Evolutionary conservation across 768 basidiomycete genomes (phyloP).

Genomic region (Podaxis pistillaris): DNA sequence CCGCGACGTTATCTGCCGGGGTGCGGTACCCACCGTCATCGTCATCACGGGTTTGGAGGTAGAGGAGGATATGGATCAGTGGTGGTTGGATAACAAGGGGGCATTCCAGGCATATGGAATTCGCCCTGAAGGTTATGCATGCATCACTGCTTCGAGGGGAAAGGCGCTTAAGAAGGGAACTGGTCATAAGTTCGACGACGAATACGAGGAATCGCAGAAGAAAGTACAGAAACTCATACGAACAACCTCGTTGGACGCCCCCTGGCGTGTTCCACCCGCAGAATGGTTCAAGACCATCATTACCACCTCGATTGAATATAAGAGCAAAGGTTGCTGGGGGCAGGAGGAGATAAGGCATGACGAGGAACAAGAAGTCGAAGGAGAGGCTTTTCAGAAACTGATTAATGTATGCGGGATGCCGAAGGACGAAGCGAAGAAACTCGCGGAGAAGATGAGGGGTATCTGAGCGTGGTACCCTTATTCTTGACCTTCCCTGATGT

Average conservation of each 20-base stretch:
- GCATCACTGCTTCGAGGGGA: constrained; percentile 37
- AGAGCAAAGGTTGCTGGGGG: background rate
- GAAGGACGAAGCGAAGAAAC: background rate
- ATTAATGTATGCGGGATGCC: constrained; percentile 4
- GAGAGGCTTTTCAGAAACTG: background rate
- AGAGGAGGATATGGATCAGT: constrained; percentile 26
- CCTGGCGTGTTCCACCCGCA: background rate
- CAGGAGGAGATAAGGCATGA: background rate
- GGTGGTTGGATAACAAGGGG: constrained; percentile 30
- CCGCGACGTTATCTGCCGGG: constrained; percentile 33
- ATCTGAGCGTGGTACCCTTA: background rate
- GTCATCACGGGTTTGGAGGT: constrained; percentile 32
- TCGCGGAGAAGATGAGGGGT: constrained; percentile 3
- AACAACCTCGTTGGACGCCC: background rate
- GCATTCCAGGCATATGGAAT: constrained; percentile 32
- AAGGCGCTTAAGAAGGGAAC: constrained; percentile 7
- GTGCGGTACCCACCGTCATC: constrained; percentile 36
- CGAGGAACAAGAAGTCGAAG: background rate
- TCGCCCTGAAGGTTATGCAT: constrained; percentile 29
- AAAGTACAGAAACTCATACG: constrained; percentile 8
- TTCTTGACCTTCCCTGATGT: too few species aligned
- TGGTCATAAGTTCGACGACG: constrained; percentile 8
- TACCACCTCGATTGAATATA: background rate
- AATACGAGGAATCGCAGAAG: constrained; percentile 14
- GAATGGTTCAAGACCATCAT: constrained; percentile 8